A percentile compares a stretch with the other conserved stretches of the same genome.
phyloP scores from a whole-genome alignment of 306 rosid species.

The Fragaria nilgerrensis region DNA sequence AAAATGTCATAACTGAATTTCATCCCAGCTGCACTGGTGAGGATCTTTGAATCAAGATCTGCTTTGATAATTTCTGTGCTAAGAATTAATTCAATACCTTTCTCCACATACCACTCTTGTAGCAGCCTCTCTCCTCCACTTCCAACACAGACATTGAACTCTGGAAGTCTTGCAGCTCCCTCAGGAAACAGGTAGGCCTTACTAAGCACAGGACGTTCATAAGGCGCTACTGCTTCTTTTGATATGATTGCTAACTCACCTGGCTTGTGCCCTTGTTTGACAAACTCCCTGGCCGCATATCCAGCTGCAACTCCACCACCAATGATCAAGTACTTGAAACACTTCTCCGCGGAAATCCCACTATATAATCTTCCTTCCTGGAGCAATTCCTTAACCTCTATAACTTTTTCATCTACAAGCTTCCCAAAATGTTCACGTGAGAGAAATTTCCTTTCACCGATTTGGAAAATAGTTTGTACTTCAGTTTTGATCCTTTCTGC shows the following conservation, averaged over 20 bases:
- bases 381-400: conserved; percentile 32
- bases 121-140: conserved; percentile 48
- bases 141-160: conserved; percentile 48
- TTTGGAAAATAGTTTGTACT: conserved; percentile 18
- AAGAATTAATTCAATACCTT: conserved; percentile 40
- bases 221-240: conserved; percentile 46
- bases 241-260: conserved; percentile 46
- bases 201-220: conserved; percentile 48
- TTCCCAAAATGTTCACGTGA: conserved; percentile 18
- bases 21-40: conserved; percentile 28
- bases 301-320: conserved; percentile 60
- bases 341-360: not conserved
- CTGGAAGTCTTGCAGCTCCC: conserved; percentile 37
- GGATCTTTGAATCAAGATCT: conserved; percentile 26
- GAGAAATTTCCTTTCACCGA: conserved; percentile 6
- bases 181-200: conserved; percentile 41
- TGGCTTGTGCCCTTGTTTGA: conserved; percentile 21
- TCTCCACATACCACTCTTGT: conserved; percentile 38
- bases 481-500: conserved; percentile 20
- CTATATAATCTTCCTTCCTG: conserved; percentile 24
- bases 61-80: conserved; percentile 32
- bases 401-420: conserved; percentile 25
- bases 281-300: conserved; percentile 51
- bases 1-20: conserved; percentile 23
- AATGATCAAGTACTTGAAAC: conserved; percentile 36